Evolutionary conservation across 2,329 filamentous ascomycete genomes (phyloP).

Genomic region (Lachnellula cervina): DNA sequence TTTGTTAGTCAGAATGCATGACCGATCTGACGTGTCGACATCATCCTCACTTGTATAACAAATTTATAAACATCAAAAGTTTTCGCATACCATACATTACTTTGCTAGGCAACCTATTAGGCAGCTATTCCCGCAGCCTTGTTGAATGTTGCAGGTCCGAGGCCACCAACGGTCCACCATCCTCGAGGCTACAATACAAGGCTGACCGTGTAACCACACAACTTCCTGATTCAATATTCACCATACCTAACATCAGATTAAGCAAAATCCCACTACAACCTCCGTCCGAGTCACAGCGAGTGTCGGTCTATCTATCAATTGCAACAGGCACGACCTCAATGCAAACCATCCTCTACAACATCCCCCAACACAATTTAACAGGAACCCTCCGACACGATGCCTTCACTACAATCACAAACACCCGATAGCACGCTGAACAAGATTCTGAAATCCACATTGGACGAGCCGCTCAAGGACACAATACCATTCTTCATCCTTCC

Average conservation of each 20-base stretch:
- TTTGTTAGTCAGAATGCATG: neutral
- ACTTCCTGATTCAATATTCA: neutral
- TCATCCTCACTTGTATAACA: neutral
- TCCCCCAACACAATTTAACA: neutral
- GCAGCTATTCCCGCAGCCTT: neutral
- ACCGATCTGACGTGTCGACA: neutral
- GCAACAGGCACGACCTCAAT: neutral
- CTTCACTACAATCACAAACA: neutral
- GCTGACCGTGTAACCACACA: neutral
- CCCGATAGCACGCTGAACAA: neutral
- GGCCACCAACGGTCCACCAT: no score
- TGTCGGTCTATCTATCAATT: no score
- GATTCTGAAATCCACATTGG: neutral
- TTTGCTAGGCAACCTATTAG: neutral
- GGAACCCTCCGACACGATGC: neutral
- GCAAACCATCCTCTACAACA: neutral
- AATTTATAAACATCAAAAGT: neutral
- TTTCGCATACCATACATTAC: neutral
- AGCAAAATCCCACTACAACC: neutral
- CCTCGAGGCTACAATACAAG: no score
- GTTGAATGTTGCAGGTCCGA: neutral
- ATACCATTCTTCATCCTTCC: conserved; percentile 12
- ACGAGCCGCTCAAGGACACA: neutral
- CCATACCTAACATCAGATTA: neutral
- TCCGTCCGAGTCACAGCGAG: neutral